Evolutionary conservation across 345 rosid species (phyloP).

Genomic region (Rhizophora apiculata): DNA sequence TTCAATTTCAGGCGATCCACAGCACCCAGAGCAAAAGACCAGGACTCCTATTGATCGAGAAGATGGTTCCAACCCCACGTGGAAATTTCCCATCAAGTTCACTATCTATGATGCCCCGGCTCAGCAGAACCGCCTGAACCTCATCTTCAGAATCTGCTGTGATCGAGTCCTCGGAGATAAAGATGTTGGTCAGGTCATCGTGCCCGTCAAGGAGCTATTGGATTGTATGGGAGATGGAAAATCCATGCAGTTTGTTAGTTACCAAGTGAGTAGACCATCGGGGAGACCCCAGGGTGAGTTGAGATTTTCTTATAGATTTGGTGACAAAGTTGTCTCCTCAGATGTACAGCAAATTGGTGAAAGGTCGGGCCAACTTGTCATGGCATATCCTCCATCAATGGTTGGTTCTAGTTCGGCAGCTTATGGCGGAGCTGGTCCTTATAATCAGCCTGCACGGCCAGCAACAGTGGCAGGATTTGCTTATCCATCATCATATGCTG

Average conservation of each 20-base stretch:
- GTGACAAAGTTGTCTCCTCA: constrained; percentile 22
- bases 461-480: constrained; percentile 19
- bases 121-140: constrained; percentile 43
- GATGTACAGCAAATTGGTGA: background rate
- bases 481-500: constrained; percentile 25
- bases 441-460: constrained; percentile 22
- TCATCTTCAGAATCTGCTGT: constrained; percentile 58
- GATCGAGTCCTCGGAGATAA: constrained; percentile 62
- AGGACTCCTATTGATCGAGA: constrained; percentile 45
- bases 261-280: constrained; percentile 58
- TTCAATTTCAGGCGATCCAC: constrained; percentile 47
- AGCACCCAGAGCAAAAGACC: constrained; percentile 26
- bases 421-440: constrained; percentile 10
- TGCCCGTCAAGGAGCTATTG: constrained; percentile 66
- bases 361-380: constrained; percentile 8
- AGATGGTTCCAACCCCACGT: constrained; percentile 56
- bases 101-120: constrained; percentile 43
- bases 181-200: constrained; percentile 68
- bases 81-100: constrained; percentile 70
- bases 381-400: constrained; percentile 17
- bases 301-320: constrained; percentile 57
- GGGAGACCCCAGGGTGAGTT: constrained; percentile 74
- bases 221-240: constrained; percentile 25
- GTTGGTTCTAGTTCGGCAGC: constrained; percentile 19
- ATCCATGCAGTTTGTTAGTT: constrained; percentile 45